Evolutionary conservation across 345 rosid genomes (phyloP), one percentile per base, ranked within the genome.

Genomic region (Rhodamnia rubescens): DNA sequence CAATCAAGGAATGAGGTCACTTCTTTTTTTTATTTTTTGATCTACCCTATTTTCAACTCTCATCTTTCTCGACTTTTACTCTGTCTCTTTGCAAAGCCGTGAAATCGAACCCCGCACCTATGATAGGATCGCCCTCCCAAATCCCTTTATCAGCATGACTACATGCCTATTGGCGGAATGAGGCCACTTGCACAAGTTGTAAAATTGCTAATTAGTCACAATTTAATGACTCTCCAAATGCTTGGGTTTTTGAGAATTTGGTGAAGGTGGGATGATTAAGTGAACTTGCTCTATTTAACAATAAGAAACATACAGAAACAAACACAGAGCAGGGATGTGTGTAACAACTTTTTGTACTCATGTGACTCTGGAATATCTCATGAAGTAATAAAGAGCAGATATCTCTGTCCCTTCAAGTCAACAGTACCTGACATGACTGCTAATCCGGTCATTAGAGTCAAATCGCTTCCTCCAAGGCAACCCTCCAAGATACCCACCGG

Each of bases 191-290:
- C 47, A 36, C 47, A 69, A 2, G 47, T 40, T 69, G 78, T 18
- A 4, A 18, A 40, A 69, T 32, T 40, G 44, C 47, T 32, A 32
- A 1, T 2, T 32, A 32, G 47, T 32, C 78, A 16, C 1, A 32
- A 8, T 69, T 36, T 69, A 18, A 69, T 8, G 78, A 69, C 44
- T 69, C 21, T 32, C 26, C 26, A 36, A 64, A 69, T 1, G 78
- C 1, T 36, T 69, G 47, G 13, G 78, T 8, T 36, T 32, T 69
- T 5, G 47, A 36, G 78, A 69, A 69, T 69, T 69, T 32, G 44
- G 78, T 69, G 78, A 64, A 32, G 40, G 32, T 69, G 78, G 78
- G 78, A 69, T 69, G 78, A 69, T 69, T 69, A 32, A 69, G 78
- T 69, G 78, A 69, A 69, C 78, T 69, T 69, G 47, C 78, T 69